Base-by-base conservation (phyloP, 225 moss, liverwort and hornwort genomes). In the Marchantia paleacea region DNA sequence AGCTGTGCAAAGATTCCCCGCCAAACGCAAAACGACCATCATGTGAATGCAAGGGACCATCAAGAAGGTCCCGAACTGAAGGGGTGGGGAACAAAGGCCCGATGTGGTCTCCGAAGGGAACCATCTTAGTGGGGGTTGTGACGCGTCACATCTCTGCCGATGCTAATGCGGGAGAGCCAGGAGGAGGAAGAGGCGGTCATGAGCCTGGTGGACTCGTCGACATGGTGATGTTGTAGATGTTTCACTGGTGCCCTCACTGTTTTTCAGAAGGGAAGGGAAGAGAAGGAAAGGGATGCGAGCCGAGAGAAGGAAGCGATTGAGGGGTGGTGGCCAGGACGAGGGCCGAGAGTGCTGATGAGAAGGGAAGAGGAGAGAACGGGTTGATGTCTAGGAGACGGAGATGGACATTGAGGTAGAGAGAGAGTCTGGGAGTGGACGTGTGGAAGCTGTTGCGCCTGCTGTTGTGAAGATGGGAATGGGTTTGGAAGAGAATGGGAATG, bases 131-230 rank as follows among this genome's bases (percentile, higher is more conserved):
- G 15, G 68, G 73, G 66, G 49, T 66, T 83, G 83, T 83, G 75
- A 79, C 79, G 25, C 57, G 78, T 79, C 83, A 75, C 79, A 83
- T 83, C 83, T 83, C 74, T 73, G 0, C 4, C 57, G 6, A 55
- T 28, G 19, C 2, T 51, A n/a, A 16, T 50, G 22, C 18, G 1
- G 69, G 12, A 12, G 12, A 29, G 66, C 12, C 28, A 66, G 29
- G 25, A 29, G 25, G 28, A 7, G 61, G 20, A 19, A 9, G 25
- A 6, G 10, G 25, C 2, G 39, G 39, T 39, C 39, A 39, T 39
- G 39, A 39, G 39, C 2, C 39, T 39, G 39, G 39, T 39, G 39
- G 39, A 39, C 39, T 39, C 39, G 5, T 39, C 39, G 39, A 39
- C 39, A 39, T 39, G 39, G 39, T 39, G 24, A 8, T 25, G 14